phyloP scores from a whole-genome alignment of 2,329 filamentous ascomycete genomes.

The Zymoseptoria tritici region DNA sequence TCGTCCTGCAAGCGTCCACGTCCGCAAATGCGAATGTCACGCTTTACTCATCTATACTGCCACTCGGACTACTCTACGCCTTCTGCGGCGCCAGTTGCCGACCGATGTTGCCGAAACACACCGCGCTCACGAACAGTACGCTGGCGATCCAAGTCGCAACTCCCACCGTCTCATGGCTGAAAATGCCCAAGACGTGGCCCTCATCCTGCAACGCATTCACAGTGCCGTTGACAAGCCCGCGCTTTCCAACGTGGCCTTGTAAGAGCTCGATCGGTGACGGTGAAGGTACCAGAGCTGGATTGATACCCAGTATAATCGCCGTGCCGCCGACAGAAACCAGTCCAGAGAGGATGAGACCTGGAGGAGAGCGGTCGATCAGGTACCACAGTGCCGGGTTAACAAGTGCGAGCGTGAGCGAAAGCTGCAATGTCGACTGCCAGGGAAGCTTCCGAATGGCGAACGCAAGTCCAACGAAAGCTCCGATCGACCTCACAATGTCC shows the following conservation, averaged over 20 bases:
- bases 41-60: not conserved
- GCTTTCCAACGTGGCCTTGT: constrained; percentile 13
- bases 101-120: constrained; percentile 95
- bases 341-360: constrained; percentile 73
- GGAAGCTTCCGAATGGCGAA: constrained; percentile 82
- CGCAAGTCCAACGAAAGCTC: constrained; percentile 65
- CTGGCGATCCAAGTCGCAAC: constrained; percentile 84
- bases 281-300: constrained; percentile 68
- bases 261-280: constrained; percentile 44
- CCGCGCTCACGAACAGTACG: constrained; percentile 86
- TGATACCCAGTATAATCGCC: constrained; percentile 62
- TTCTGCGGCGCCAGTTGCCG: constrained; percentile 55
- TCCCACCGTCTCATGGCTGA: constrained; percentile 58
- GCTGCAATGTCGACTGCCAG: constrained; percentile 92
- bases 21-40: no score
- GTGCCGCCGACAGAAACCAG: constrained; percentile 69
- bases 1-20: no score
- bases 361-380: constrained; percentile 79
- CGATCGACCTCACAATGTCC: constrained; percentile 59
- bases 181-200: constrained; percentile 39
- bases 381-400: constrained; percentile 95
- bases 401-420: constrained; percentile 79
- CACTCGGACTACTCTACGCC: not conserved
- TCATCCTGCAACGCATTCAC: constrained; percentile 10
- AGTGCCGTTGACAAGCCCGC: constrained; percentile 17